Conservation (phyloP, 1,284 basidiomycete genomes). For the Apiotrichum gracile region DNA sequence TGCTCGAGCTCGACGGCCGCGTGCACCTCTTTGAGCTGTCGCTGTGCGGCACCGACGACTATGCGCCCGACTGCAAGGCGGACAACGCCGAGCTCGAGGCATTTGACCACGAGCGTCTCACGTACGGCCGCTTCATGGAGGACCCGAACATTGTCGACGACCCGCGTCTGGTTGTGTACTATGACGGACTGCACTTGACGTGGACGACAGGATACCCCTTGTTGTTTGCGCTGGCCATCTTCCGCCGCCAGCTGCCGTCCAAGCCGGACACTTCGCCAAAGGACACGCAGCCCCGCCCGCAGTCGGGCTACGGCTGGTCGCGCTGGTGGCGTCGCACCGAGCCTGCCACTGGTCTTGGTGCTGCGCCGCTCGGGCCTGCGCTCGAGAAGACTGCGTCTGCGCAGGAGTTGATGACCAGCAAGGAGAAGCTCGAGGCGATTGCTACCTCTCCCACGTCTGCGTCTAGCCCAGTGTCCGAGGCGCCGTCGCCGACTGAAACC, state of each 20-base stretch:
- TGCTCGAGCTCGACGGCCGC: slow-evolving; percentile 44
- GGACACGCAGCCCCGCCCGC: slow-evolving; percentile 8
- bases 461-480: background rate
- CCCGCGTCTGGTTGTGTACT: slow-evolving; percentile 50
- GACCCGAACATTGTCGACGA: slow-evolving; percentile 51
- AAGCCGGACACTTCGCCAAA: background rate
- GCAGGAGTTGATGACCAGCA: background rate
- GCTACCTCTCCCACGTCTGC: background rate
- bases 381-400: slow-evolving; percentile 6
- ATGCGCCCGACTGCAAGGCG: slow-evolving; percentile 25
- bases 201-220: slow-evolving; percentile 52
- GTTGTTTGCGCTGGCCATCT: slow-evolving; percentile 50
- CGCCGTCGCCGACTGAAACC: background rate
- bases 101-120: slow-evolving; percentile 49
- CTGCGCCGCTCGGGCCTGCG: background rate
- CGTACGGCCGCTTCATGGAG: slow-evolving; percentile 51
- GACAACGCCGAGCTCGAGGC: slow-evolving; percentile 28
- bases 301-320: slow-evolving; percentile 42
- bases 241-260: slow-evolving; percentile 45
- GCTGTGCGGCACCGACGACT: slow-evolving; percentile 40
- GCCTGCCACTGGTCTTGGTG: background rate
- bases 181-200: slow-evolving; percentile 49
- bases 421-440: background rate
- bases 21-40: slow-evolving; percentile 52
- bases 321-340: slow-evolving; percentile 39